Percentiles rank a stretch among this genome's conserved stretches.
phyloP scores from a whole-genome alignment of 108 stramenopile genomes.

The Cyclotella kingstonii region DNA sequence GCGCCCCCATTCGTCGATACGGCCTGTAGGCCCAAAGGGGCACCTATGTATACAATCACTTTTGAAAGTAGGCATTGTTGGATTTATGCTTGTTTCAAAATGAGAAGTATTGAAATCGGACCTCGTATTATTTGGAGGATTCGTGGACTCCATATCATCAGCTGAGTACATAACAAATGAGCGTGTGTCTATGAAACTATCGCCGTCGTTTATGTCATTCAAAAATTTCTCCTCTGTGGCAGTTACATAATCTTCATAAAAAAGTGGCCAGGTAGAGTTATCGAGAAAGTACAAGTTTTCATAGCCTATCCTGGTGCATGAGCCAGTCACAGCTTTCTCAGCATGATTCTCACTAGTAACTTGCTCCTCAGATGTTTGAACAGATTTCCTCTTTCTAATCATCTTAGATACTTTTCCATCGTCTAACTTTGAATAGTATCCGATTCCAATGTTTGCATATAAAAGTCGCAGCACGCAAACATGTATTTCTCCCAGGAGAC shows the following conservation, averaged over 20 bases:
- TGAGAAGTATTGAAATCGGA: background rate
- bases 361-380: background rate
- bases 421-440: constrained; percentile 53
- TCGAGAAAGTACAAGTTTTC: constrained; percentile 79
- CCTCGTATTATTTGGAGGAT: background rate
- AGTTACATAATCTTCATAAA: constrained; percentile 77
- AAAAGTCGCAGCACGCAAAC: constrained; percentile 62
- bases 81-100: background rate
- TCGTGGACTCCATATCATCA: constrained; percentile 22
- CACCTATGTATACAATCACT: constrained; percentile 30
- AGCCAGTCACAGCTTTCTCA: constrained; percentile 4
- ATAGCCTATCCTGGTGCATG: constrained; percentile 54
- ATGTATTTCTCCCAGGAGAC: constrained; percentile 72
- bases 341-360: background rate
- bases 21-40: constrained; percentile 34
- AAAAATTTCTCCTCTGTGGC: constrained; percentile 64
- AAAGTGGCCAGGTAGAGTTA: constrained; percentile 73
- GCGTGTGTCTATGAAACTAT: constrained; percentile 25
- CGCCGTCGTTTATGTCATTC: constrained; percentile 22
- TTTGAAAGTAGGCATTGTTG: background rate
- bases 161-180: constrained; percentile 19
- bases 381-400: constrained; percentile 7
- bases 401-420: constrained; percentile 18
- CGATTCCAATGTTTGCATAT: constrained; percentile 45
- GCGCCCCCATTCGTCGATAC: constrained; percentile 21